Evolutionary conservation across 441 rosid genomes (phyloP), one percentile per base, ranked within the genome.

Genomic region (Pelargonium myrrhifolium): DNA sequence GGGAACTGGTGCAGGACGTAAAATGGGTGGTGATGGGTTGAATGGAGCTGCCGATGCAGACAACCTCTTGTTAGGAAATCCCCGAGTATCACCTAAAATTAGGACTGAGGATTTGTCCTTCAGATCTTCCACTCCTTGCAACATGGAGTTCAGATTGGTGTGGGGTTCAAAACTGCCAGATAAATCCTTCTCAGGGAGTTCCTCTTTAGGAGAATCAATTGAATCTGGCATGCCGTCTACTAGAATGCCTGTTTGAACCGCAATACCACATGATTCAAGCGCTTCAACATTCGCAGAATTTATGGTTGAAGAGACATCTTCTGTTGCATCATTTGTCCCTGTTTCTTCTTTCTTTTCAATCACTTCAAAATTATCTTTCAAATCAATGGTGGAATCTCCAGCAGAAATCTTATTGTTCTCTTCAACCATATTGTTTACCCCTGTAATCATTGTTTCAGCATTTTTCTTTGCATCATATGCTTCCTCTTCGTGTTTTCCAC

Each of bases 11-110:
- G 63, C 68, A 21, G 85, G 56, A 71, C 89, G 76, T 85, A 86
- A 49, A 82, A 78, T 47, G 89, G 92, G 67, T 67, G 80, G 76
- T 11, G 95, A 79, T 6, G 95, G 95, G 70, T 83, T 89, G 75
- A 82, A 89, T 14, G 95, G 92, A 8, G 95, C 87, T 24, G 95
- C 95, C 66, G 90, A 79, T 67, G 95, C 95, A 69, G 92, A 86
- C 65, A 89, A 85, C 80, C 83, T 89, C 78, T 82, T 89, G 68
- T 85, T 82, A 58, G 76, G 75, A 76, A 81, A 92, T 71, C 85
- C 87, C 43, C 77, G 85, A 20, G 74, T 69, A 76, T 85, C 90
- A 24, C 82, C 81, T 17, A 81, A 76, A 75, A 74, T 82, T n/a
- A 76, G 61, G 68, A 67, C 69, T 67, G 76, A 65, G 58, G 65